Percentiles rank a stretch among this genome's conserved stretches.
phyloP scores from a whole-genome alignment of 140 eudicot species.

The Oenanthe javanica region DNA sequence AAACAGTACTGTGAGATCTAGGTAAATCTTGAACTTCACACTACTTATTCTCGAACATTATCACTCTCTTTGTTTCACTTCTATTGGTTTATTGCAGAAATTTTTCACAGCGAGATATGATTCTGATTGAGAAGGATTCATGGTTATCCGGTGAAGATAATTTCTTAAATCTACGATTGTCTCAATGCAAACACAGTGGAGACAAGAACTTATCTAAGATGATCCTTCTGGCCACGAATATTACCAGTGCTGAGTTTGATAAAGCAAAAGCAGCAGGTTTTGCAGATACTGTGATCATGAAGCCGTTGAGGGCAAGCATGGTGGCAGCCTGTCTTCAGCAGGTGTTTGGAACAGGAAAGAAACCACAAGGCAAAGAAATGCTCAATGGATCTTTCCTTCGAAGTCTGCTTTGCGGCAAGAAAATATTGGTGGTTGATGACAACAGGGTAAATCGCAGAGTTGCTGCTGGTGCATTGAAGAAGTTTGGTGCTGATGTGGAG shows the following conservation, averaged over 20 bases:
- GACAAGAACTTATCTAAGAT: constrained; percentile 38
- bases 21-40: constrained; percentile 22
- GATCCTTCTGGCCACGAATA: constrained; percentile 72
- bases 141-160: constrained; percentile 54
- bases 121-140: constrained; percentile 72
- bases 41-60: neutral
- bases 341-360: constrained; percentile 43
- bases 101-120: constrained; percentile 49
- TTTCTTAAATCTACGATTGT: constrained; percentile 16
- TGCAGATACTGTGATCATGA: constrained; percentile 72
- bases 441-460: constrained; percentile 73
- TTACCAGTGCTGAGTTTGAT: constrained; percentile 42
- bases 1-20: constrained; percentile 30
- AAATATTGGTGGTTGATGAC: constrained; percentile 80
- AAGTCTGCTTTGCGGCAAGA: constrained; percentile 58
- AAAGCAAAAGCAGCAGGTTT: constrained; percentile 60
- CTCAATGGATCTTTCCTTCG: constrained; percentile 36
- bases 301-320: constrained; percentile 84
- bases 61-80: neutral
- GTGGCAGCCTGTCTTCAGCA: constrained; percentile 79
- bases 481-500: constrained; percentile 66
- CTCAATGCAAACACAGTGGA: constrained; percentile 29
- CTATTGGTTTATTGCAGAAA: constrained; percentile 26
- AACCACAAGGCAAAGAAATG: constrained; percentile 39
- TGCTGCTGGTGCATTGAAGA: constrained; percentile 86